Evolutionary conservation across 148 eudicot species (phyloP).

Genomic region (Vaccinium corymbosum): DNA sequence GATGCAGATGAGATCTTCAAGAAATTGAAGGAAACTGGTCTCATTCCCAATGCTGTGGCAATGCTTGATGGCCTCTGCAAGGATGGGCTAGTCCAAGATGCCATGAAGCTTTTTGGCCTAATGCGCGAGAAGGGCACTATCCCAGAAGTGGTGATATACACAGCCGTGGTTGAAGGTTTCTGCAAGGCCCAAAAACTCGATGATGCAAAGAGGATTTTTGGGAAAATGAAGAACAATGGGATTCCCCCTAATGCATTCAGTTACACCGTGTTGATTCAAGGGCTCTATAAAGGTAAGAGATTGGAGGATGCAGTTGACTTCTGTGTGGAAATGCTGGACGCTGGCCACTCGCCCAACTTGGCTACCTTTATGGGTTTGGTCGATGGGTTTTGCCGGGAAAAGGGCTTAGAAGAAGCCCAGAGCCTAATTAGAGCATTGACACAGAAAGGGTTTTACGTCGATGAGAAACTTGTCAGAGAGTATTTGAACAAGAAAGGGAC

Average conservation of each 20-base stretch:
- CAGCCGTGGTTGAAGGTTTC: slow-evolving; percentile 91
- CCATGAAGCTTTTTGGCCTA: slow-evolving; percentile 77
- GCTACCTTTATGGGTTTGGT: slow-evolving; percentile 63
- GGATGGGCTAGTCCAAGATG: slow-evolving; percentile 87
- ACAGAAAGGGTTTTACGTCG: slow-evolving; percentile 60
- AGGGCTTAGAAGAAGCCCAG: slow-evolving; percentile 73
- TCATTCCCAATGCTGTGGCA: slow-evolving; percentile 88
- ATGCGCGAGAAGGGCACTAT: slow-evolving; percentile 92
- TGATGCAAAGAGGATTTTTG: slow-evolving; percentile 74
- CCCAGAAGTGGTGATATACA: slow-evolving; percentile 88
- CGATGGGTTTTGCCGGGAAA: slow-evolving; percentile 65
- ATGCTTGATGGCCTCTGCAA: slow-evolving; percentile 93
- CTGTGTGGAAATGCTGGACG: slow-evolving; percentile 74
- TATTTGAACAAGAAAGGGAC: slow-evolving; percentile 73
- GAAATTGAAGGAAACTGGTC: slow-evolving; percentile 84
- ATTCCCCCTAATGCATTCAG: slow-evolving; percentile 75
- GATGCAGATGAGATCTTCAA: slow-evolving; percentile 80
- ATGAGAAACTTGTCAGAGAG: slow-evolving; percentile 68
- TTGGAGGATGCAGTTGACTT: slow-evolving; percentile 68
- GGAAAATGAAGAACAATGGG: slow-evolving; percentile 75
- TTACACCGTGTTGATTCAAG: slow-evolving; percentile 58
- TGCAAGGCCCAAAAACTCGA: slow-evolving; percentile 72
- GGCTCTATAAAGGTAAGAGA: slow-evolving; percentile 51
- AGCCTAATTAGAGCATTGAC: slow-evolving; percentile 35
- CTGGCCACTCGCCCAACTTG: slow-evolving; percentile 72